A percentile compares a stretch with the other conserved stretches of the same genome.
These are phyloP conservation scores for Fusarium mundagurra DNA, from an alignment of 2,329 filamentous ascomycete species.

Conservation along the genomic window DNA sequence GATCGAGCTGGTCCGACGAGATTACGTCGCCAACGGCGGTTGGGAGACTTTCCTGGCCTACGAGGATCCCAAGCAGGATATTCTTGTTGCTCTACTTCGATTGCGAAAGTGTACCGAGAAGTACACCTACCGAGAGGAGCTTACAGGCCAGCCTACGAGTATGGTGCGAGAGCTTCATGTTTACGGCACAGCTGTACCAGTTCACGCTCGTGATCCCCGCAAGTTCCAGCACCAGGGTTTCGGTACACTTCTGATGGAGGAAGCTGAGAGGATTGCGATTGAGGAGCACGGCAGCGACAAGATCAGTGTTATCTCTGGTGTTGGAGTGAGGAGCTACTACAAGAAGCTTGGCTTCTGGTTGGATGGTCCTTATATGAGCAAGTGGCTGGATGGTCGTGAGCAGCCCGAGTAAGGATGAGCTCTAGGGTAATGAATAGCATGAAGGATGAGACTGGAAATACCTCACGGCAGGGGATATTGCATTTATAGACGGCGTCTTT, in stretches of 20 bases:
- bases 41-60: slow-evolving; percentile 99
- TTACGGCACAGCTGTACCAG: slow-evolving; percentile 96
- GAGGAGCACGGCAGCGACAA: slow-evolving; percentile 95
- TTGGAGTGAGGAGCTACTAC: slow-evolving; percentile 96
- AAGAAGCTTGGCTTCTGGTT: slow-evolving; percentile 91
- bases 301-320: slow-evolving; percentile 97
- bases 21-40: slow-evolving; percentile 94
- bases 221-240: slow-evolving; percentile 99
- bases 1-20: slow-evolving; percentile 91
- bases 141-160: slow-evolving; percentile 86
- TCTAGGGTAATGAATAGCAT: slow-evolving; percentile 15
- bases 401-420: slow-evolving; percentile 14
- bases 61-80: slow-evolving; percentile 98
- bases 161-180: slow-evolving; percentile 95
- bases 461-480: slow-evolving; percentile 20
- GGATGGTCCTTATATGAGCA: slow-evolving; percentile 87
- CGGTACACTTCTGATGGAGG: slow-evolving; percentile 95
- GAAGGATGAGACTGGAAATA: slow-evolving; percentile 26
- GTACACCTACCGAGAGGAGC: slow-evolving; percentile 91
- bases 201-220: slow-evolving; percentile 91
- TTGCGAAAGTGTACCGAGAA: slow-evolving; percentile 90
- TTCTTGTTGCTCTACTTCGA: slow-evolving; percentile 89
- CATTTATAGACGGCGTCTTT: slow-evolving; percentile 37
- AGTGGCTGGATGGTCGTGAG: slow-evolving; percentile 65
- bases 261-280: slow-evolving; percentile 92